Base-by-base conservation (phyloP, 169 alveolate genomes). In the Cyclospora cayetanensis region DNA sequence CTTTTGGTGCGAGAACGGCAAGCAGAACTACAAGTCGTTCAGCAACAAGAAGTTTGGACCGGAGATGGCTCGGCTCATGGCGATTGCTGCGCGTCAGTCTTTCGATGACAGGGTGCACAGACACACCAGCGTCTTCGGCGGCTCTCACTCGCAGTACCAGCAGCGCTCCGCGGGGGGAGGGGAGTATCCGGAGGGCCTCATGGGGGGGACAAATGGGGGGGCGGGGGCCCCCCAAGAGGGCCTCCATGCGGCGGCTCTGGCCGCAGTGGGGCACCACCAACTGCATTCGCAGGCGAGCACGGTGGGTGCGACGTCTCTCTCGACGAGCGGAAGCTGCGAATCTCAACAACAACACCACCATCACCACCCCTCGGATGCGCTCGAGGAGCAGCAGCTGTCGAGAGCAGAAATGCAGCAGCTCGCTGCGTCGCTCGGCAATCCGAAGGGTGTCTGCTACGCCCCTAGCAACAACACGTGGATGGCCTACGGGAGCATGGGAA, bases 31-130 rank as follows among this genome's bases (percentile, higher is more conserved):
- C 68, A 90, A 79, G 60, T 90, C 91, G 35, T 72, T 90, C 35
- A 83, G 91, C 77, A 91, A 80, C 91, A 91, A 91, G 63, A 79
- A 91, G 77, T 91, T 91, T 66, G 92, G 87, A 22, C 63, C 76
- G 7, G 94, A 88, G 27, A 15, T 35, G 53, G 93, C 93, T 2
- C 18, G 88, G 46, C 88, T 63, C 29, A 74, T 88, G 93, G 93
- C 93, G 1, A 88, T 88, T 31, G 76, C 80, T 2, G 93, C 93
- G 11, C 89, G 93, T 18, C 80, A 63, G 37, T 90, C 93, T 31
- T 88, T 88, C 52, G 93, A 88, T 29, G 66, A 88, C 37, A 3
- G 87, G 0, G 37, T 41, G 12, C 66, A 12, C 74, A 70, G 90
- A 27, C 66, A 29, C 91, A 25, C 12, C 84, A 37, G 82, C 68